A percentile compares a stretch with the other conserved stretches of the same genome.
Evolutionary conservation across 2,329 filamentous ascomycete species (phyloP).

Genomic region (Fusarium setosum): DNA sequence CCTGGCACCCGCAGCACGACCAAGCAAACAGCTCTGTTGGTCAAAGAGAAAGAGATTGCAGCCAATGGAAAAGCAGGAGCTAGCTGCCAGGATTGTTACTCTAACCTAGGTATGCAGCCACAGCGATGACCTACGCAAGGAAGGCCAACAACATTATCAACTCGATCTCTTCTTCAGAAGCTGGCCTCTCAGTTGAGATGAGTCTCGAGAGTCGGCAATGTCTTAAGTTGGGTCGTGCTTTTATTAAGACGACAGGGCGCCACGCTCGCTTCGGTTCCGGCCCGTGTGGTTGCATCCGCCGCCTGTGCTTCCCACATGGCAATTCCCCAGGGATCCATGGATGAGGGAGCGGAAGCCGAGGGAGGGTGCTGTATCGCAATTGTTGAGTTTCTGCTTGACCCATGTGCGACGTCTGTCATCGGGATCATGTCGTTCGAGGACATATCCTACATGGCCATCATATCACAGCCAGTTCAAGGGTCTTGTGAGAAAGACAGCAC

Average conservation of each 20-base stretch:
- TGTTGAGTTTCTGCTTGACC: neutral
- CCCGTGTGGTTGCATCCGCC: conserved; percentile 21
- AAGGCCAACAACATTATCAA: too few relatives aligned
- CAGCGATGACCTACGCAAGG: neutral
- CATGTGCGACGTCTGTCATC: neutral
- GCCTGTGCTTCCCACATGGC: conserved; percentile 41
- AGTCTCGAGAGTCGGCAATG: neutral
- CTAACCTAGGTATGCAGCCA: neutral
- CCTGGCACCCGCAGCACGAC: conserved; percentile 33
- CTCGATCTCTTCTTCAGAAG: neutral
- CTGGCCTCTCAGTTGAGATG: neutral
- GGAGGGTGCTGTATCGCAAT: neutral
- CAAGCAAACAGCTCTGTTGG: conserved; percentile 6
- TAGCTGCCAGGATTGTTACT: neutral
- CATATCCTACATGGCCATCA: neutral
- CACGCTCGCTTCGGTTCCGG: conserved; percentile 24
- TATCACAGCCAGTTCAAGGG: neutral
- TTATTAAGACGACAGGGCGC: conserved; percentile 5
- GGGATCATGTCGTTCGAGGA: neutral
- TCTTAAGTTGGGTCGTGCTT: conserved; percentile 13
- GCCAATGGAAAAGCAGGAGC: neutral
- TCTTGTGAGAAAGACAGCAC: neutral
- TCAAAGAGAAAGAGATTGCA: neutral
- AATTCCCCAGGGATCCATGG: conserved; percentile 24
- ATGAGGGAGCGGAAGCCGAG: neutral